A percentile compares a stretch with the other conserved stretches of the same genome.
phyloP scores from a whole-genome alignment of 768 basidiomycete genomes.

The Leccinum subtestaceum region DNA sequence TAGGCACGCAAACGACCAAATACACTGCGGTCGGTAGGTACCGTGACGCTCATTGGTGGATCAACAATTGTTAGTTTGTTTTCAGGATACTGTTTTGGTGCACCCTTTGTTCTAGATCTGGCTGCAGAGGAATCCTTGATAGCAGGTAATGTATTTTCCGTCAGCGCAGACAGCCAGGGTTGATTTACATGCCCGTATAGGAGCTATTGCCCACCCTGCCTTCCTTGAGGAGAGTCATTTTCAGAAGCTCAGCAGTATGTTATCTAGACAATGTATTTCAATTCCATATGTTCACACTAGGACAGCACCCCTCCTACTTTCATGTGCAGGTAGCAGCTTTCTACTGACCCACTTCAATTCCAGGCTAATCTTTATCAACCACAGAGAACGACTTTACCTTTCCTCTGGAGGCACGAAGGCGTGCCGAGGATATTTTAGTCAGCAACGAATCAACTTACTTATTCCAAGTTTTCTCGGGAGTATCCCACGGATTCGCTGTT shows the following conservation, averaged over 20 bases:
- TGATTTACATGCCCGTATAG: slow-evolving; percentile 13
- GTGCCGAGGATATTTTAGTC: slow-evolving; percentile 53
- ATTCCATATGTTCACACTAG: not conserved
- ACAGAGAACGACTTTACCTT: slow-evolving; percentile 53
- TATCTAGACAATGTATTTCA: not conserved
- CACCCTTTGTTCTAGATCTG: slow-evolving; percentile 46
- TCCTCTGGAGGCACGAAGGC: slow-evolving; percentile 46
- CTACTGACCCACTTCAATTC: not conserved
- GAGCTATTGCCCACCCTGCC: slow-evolving; percentile 54
- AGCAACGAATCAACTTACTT: slow-evolving; percentile 48
- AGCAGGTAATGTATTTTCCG: slow-evolving; percentile 36
- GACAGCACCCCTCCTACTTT: slow-evolving; percentile 25
- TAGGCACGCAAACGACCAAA: slow-evolving; percentile 30
- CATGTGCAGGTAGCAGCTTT: slow-evolving; percentile 19
- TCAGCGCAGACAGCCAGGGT: not conserved
- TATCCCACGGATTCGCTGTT: slow-evolving; percentile 32
- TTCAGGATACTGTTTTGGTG: slow-evolving; percentile 58
- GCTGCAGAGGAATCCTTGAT: slow-evolving; percentile 42
- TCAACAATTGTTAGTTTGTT: not conserved
- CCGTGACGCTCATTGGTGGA: not conserved
- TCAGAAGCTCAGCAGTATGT: slow-evolving; percentile 45
- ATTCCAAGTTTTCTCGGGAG: slow-evolving; percentile 52
- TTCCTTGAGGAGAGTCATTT: slow-evolving; percentile 53
- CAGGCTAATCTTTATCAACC: not conserved
- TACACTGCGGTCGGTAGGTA: slow-evolving; percentile 43